These are phyloP conservation scores for Metschnikowia noctiluminum DNA, from an alignment of 805 yeast genomes.

Conservation along the genomic window DNA sequence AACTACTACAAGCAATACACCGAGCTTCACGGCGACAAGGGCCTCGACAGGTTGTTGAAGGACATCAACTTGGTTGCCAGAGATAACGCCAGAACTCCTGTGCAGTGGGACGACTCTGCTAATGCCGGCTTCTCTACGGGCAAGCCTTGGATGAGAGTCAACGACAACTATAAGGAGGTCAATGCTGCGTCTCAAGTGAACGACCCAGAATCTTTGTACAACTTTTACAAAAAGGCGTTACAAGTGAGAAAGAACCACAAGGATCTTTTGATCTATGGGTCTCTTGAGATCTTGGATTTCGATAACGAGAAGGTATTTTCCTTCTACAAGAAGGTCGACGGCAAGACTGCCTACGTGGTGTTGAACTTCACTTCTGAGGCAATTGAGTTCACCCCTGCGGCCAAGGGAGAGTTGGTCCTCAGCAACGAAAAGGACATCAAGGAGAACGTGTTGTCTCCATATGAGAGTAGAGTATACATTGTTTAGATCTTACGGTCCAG, in stretches of 20 bases:
- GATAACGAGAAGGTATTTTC: constrained; percentile 40
- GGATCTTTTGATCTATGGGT: constrained; percentile 46
- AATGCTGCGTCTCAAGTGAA: constrained; percentile 45
- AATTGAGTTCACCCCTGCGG: constrained; percentile 26
- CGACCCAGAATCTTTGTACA: constrained; percentile 45
- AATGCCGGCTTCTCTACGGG: constrained; percentile 48
- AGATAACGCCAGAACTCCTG: constrained; percentile 55
- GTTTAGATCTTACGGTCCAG: constrained; percentile 9
- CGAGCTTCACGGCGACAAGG: constrained; percentile 22
- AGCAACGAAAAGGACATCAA: constrained; percentile 27
- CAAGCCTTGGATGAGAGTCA: constrained; percentile 53
- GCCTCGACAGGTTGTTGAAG: constrained; percentile 27
- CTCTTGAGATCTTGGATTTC: constrained; percentile 41
- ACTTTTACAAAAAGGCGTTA: constrained; percentile 45
- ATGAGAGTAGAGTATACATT: constrained; percentile 44
- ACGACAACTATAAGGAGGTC: constrained; percentile 47
- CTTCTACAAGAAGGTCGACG: constrained; percentile 36
- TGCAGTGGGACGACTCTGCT: constrained; percentile 47
- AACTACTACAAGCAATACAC: constrained; percentile 38
- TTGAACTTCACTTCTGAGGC: constrained; percentile 23
- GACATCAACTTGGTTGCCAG: constrained; percentile 40
- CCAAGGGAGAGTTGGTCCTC: constrained; percentile 30
- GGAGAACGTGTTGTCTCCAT: constrained; percentile 33
- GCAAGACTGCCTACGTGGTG: constrained; percentile 23
- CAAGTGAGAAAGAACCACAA: constrained; percentile 41